Evolutionary conservation across 371 early-diverging fungal genomes (phyloP).

Genomic region (Mucor lusitanicus): DNA sequence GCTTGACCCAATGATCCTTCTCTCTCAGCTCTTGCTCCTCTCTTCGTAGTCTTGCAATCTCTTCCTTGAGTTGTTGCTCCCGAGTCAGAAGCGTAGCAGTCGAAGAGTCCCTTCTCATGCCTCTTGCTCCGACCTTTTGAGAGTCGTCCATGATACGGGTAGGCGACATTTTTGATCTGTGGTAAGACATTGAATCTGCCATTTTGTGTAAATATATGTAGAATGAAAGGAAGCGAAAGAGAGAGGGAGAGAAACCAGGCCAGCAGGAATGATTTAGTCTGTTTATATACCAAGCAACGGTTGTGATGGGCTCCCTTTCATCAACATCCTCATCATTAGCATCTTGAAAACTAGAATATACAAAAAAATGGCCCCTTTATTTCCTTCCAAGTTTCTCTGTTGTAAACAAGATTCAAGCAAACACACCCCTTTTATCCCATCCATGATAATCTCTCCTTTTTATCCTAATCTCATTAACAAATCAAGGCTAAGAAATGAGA

Average conservation of each 20-base stretch:
- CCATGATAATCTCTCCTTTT: background rate
- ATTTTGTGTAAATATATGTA: background rate
- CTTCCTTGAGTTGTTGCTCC: slow-evolving; percentile 46
- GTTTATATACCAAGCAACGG: background rate
- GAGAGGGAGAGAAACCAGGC: background rate
- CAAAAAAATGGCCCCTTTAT: background rate
- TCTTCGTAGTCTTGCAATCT: slow-evolving; percentile 45
- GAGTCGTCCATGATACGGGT: slow-evolving; percentile 25
- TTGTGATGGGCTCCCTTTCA: background rate
- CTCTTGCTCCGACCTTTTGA: slow-evolving; percentile 9
- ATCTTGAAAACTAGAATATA: background rate
- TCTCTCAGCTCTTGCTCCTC: slow-evolving; percentile 47
- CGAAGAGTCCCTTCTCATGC: slow-evolving; percentile 20
- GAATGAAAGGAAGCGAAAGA: background rate
- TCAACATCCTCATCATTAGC: background rate
- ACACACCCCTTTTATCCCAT: background rate
- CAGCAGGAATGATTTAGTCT: background rate
- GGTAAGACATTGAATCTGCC: slow-evolving; percentile 49
- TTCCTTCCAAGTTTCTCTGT: slow-evolving; percentile 1
- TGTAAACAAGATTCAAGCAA: background rate
- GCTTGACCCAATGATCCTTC: slow-evolving; percentile 48
- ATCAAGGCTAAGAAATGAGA: background rate
- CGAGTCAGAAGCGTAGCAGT: slow-evolving; percentile 31
- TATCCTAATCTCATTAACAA: background rate
- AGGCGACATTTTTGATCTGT: slow-evolving; percentile 59